These are phyloP conservation scores for Effrenium voratum DNA, from an alignment of 73 alveolate species.

Conservation along the genomic window DNA sequence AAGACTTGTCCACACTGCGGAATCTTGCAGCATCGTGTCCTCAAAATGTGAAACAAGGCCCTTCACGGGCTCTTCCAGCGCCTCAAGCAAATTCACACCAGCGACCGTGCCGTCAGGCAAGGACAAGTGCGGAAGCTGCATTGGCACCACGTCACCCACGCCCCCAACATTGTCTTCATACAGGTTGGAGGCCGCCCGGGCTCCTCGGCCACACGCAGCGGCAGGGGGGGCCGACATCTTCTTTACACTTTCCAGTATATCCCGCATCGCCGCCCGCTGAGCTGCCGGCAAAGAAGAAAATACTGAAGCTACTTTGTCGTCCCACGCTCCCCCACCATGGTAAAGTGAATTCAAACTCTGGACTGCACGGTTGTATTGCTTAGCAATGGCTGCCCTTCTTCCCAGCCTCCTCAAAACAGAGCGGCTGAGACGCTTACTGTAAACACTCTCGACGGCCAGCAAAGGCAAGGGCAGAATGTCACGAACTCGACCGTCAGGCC, in stretches of 20 bases:
- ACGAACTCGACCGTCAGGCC: not conserved
- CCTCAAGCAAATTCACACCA: not conserved
- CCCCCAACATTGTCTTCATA: not conserved
- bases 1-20: not conserved
- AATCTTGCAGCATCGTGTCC: conserved; percentile 26
- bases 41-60: not conserved
- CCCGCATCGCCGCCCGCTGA: not conserved
- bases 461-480: conserved; percentile 48
- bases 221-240: not conserved
- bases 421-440: not conserved
- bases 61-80: not conserved
- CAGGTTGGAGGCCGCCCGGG: not conserved
- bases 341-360: conserved; percentile 23
- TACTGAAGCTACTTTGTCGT: not conserved
- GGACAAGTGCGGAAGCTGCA: not conserved
- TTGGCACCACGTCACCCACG: not conserved
- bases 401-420: not conserved
- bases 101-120: not conserved
- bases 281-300: not conserved
- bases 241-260: not conserved
- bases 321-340: not conserved
- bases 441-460: not conserved
- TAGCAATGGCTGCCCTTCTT: too few species aligned
- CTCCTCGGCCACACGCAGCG: conserved; percentile 7
- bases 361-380: conserved; percentile 1